These are phyloP conservation scores for Salix udensis DNA, from an alignment of 345 rosid genomes.

Conservation along the genomic window DNA sequence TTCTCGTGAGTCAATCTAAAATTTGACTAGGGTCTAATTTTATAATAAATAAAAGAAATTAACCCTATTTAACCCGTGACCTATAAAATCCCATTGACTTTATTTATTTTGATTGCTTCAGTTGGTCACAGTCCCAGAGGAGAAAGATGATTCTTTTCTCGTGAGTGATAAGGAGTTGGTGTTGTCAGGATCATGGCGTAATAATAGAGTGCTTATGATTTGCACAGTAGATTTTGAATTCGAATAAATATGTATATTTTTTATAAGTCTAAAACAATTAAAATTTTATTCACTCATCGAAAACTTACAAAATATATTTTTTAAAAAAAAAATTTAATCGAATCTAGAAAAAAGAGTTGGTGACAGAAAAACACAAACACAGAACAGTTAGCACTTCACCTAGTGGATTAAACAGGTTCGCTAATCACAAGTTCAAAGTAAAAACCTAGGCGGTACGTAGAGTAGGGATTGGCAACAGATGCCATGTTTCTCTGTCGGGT, in stretches of 20 bases:
- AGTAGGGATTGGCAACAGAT: not conserved
- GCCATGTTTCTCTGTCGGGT: not conserved
- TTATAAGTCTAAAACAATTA: too few relatives aligned
- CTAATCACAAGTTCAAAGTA: not conserved
- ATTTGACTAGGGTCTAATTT: fast-evolving
- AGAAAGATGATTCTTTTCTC: not conserved
- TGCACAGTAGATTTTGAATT: too few relatives aligned
- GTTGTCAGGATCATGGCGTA: too few relatives aligned
- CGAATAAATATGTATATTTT: too few relatives aligned
- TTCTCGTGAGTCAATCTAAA: fast-evolving
- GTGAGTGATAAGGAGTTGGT: too few relatives aligned
- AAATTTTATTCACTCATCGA: too few relatives aligned
- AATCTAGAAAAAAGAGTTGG: not conserved
- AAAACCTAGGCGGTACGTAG: not conserved
- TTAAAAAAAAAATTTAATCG: too few relatives aligned
- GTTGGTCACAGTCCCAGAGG: not conserved
- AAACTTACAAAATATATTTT: too few relatives aligned
- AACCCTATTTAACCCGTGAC: too few relatives aligned
- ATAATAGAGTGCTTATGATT: too few relatives aligned
- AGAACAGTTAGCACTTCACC: not conserved
- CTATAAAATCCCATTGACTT: too few relatives aligned
- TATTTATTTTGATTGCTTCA: not conserved
- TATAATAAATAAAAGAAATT: too few relatives aligned
- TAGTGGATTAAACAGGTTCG: not conserved
- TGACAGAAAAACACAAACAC: not conserved